A percentile compares a stretch with the other conserved stretches of the same genome.
Evolutionary conservation across 2,329 filamentous ascomycete species (phyloP).

Genomic region (Thielaviopsis populi): DNA sequence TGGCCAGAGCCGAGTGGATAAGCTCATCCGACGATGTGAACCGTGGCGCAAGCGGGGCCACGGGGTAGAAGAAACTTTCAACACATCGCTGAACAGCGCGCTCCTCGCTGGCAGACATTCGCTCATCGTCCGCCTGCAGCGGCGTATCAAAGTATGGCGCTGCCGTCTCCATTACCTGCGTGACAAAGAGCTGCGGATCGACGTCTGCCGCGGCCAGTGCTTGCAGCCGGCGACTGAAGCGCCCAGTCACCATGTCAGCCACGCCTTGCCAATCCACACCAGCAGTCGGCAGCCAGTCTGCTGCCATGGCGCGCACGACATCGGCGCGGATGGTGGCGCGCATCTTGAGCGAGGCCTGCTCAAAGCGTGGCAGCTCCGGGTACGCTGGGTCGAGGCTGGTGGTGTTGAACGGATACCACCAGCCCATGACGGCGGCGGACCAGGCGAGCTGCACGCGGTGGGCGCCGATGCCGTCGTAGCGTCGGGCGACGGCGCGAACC

Average conservation of each 20-base stretch:
- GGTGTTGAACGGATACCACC: slow-evolving; percentile 37
- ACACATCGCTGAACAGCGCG: slow-evolving; percentile 31
- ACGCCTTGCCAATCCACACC: slow-evolving; percentile 50
- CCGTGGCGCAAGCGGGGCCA: slow-evolving; percentile 18
- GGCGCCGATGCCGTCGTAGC: slow-evolving; percentile 33
- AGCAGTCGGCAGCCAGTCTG: background rate
- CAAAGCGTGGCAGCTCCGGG: slow-evolving; percentile 25
- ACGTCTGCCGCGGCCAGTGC: slow-evolving; percentile 24
- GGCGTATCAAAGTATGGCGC: slow-evolving; percentile 31
- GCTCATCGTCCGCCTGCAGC: slow-evolving; percentile 20
- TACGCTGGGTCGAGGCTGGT: slow-evolving; percentile 27
- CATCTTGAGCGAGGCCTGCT: slow-evolving; percentile 22
- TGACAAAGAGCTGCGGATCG: slow-evolving; percentile 23
- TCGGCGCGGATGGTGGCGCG: slow-evolving; percentile 28
- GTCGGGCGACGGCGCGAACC: slow-evolving; percentile 28
- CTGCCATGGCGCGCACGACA: slow-evolving; percentile 27
- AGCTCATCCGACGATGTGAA: slow-evolving; percentile 31
- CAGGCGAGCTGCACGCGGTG: slow-evolving; percentile 32
- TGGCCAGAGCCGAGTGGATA: slow-evolving; percentile 30
- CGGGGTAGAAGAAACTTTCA: slow-evolving; percentile 28
- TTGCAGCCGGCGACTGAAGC: slow-evolving; percentile 43
- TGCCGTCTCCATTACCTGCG: slow-evolving; percentile 27
- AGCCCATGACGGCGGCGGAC: slow-evolving; percentile 36
- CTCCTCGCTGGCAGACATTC: slow-evolving; percentile 16
- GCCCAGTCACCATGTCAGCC: slow-evolving; percentile 47